These are phyloP conservation scores for Borealophlyctis nickersoniae DNA, from an alignment of 192 early-diverging fungal species.

Conservation along the genomic window DNA sequence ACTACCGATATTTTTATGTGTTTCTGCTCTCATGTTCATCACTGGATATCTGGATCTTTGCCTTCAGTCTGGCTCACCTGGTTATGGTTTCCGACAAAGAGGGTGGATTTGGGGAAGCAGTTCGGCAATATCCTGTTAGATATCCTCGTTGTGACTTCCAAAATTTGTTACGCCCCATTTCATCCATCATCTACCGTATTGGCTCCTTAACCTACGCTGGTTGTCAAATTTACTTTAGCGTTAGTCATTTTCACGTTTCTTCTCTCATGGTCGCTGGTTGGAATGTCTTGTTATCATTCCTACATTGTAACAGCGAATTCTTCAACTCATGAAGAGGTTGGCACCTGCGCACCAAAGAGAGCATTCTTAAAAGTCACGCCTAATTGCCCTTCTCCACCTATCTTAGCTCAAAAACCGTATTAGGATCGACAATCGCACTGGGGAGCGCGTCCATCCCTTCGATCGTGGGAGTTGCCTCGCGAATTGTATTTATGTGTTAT, in stretches of 20 bases:
- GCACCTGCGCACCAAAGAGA: too few species aligned
- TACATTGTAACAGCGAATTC: constrained; percentile 67
- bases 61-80: constrained; percentile 61
- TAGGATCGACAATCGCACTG: not conserved
- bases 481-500: constrained; percentile 59
- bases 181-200: not conserved
- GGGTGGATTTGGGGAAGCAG: constrained; percentile 2
- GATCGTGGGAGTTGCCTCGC: constrained; percentile 41
- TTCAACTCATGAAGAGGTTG: constrained; percentile 95
- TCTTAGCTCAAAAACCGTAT: constrained; percentile 47
- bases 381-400: too few species aligned
- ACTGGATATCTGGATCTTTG: constrained; percentile 60
- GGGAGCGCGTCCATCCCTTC: constrained; percentile 40
- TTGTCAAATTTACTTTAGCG: too few species aligned
- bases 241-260: constrained; percentile 57
- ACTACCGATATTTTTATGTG: constrained; percentile 71
- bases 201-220: too few species aligned
- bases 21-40: constrained; percentile 64
- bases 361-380: too few species aligned
- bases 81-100: constrained; percentile 8
- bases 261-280: constrained; percentile 64
- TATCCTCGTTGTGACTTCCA: too few species aligned
- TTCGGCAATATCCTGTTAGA: constrained; percentile 10
- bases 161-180: too few species aligned
- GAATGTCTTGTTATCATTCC: constrained; percentile 74